phyloP scores from a whole-genome alignment of 2,329 filamentous ascomycete genomes.

The Delphinella strobiligena region DNA sequence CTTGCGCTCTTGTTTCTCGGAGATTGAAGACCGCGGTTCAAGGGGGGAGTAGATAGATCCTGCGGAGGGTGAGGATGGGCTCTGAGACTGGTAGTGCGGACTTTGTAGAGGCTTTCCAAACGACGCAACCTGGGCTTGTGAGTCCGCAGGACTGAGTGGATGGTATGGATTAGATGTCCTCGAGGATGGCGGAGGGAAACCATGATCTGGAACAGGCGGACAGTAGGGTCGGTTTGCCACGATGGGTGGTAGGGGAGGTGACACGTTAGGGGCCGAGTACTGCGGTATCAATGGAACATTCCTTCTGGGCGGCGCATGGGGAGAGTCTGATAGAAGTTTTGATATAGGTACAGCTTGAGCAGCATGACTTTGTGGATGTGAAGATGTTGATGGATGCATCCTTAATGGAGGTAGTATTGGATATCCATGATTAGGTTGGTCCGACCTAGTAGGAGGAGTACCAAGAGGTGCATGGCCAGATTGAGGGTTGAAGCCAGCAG shows the following conservation, averaged over 20 bases:
- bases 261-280: not conserved
- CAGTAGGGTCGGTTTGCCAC: not conserved
- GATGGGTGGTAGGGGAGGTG: not conserved
- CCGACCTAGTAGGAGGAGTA: not conserved
- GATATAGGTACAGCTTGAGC: constrained; percentile 5
- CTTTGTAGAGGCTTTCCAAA: constrained; percentile 8
- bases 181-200: not conserved
- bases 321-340: constrained; percentile 3
- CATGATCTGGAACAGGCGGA: not conserved
- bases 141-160: not conserved
- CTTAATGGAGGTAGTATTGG: constrained; percentile 1
- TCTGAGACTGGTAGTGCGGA: constrained; percentile 14
- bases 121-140: not conserved
- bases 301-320: not conserved
- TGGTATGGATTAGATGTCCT: not conserved
- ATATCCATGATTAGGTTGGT: not conserved
- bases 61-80: constrained; percentile 10
- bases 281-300: not conserved
- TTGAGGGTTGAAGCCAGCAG: not conserved
- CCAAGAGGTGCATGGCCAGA: not conserved
- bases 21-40: constrained; percentile 9
- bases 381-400: constrained; percentile 2
- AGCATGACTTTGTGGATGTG: constrained; percentile 4
- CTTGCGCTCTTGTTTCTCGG: constrained; percentile 20
- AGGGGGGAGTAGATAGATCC: constrained; percentile 17